Evolutionary conservation across 805 yeast genomes (phyloP), one percentile per base, ranked within the genome.

Genomic region (Myxozyma sirexii): DNA sequence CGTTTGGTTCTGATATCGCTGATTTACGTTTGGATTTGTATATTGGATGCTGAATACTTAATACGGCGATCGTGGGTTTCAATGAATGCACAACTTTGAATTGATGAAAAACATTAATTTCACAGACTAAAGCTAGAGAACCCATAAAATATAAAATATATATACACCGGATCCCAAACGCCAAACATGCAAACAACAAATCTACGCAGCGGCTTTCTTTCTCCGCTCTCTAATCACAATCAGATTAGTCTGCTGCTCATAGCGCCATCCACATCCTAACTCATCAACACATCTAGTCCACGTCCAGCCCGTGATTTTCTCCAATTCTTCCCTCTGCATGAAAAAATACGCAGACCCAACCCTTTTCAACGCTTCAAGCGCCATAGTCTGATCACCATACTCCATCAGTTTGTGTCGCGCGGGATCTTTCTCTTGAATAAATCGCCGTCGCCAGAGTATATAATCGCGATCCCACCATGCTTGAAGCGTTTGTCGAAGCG

Each of bases 391-490:
- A 26, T 59, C 66, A n/a, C 64, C 66, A n/a, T 37, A 35, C 38
- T 50, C 56, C 66, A 62, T 62, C 33, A 62, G 33, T 21, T 64
- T 47, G 13, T 61, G 55, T 3, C 66, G 39, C n/a, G 57, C 64
- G 21, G 63, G 58, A 35, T 60, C 64, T 7, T 61, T 13, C 27
- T 62, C 65, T 24, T 33, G 51, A 2, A 27, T 27, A 35, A 35
- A 57, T n/a, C 57, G 44, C 8, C 61, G 42, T 12, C 64, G 57
- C 68, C 68, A 65, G 27, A 53, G 54, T 15, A 61, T 56, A 45
- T 61, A 65, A 49, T 65, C 68, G 37, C 56, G 39, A 41, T 64
- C 67, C 31, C 52, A 45, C 67, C 65, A 64, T n/a, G 68, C 63
- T n/a, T 44, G 54, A 3, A 65, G 24, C n/a, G 54, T 43, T 38